These are phyloP conservation scores for Microcyclosporella mali DNA, from an alignment of 2,329 filamentous ascomycete species.

Conservation along the genomic window DNA sequence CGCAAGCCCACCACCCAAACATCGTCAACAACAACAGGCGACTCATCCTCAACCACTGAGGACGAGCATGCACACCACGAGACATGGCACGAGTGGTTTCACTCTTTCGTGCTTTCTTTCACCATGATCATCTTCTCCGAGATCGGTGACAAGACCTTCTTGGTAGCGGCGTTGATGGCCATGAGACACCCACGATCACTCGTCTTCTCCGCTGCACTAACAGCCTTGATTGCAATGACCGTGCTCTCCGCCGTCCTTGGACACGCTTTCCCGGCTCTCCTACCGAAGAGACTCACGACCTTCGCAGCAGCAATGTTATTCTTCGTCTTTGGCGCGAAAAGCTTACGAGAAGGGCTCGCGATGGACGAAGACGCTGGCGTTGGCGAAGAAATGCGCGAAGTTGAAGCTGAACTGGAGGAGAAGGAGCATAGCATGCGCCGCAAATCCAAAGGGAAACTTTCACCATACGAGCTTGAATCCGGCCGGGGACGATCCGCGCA, in stretches of 20 bases:
- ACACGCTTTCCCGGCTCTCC: slow-evolving; percentile 81
- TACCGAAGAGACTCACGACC: slow-evolving; percentile 86
- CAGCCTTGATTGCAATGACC: slow-evolving; percentile 85
- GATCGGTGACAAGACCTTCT: slow-evolving; percentile 96
- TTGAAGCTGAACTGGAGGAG: slow-evolving; percentile 87
- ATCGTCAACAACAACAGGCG: slow-evolving; percentile 22
- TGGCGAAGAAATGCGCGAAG: slow-evolving; percentile 94
- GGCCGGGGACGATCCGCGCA: slow-evolving; percentile 17
- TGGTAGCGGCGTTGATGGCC: slow-evolving; percentile 95
- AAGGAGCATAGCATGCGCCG: slow-evolving; percentile 63
- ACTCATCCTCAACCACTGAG: slow-evolving; percentile 5
- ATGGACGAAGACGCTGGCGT: slow-evolving; percentile 91
- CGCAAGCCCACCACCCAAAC: slow-evolving; percentile 30
- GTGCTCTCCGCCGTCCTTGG: slow-evolving; percentile 87
- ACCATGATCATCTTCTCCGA: slow-evolving; percentile 98
- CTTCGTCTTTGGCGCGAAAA: slow-evolving; percentile 77
- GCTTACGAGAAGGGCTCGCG: slow-evolving; percentile 77
- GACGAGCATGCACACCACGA: slow-evolving; percentile 18
- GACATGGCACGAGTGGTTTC: slow-evolving; percentile 43
- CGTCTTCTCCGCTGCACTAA: slow-evolving; percentile 92
- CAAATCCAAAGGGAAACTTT: slow-evolving; percentile 64
- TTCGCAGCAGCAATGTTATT: slow-evolving; percentile 81
- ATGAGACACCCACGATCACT: slow-evolving; percentile 95
- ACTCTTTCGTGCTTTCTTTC: slow-evolving; percentile 86
- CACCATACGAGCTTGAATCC: slow-evolving; percentile 49